Evolutionary conservation across 768 basidiomycete species (phyloP).

Genomic region (Boletus pseudopeckii): DNA sequence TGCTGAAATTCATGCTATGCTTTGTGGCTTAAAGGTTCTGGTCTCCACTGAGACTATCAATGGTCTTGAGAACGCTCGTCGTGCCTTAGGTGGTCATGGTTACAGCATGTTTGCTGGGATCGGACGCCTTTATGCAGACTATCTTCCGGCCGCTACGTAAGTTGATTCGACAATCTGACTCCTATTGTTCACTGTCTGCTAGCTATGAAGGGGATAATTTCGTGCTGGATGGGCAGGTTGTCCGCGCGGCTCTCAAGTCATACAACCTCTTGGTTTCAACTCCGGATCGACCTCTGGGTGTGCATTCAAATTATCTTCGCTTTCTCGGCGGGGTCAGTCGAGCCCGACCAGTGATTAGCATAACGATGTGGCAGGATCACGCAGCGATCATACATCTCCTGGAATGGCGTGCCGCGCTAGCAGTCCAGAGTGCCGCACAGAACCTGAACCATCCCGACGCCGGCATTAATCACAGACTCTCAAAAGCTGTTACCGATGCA

Average conservation of each 20-base stretch:
- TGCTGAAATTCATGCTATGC: slow-evolving; percentile 69
- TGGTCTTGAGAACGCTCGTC: slow-evolving; percentile 62
- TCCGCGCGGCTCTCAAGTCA: slow-evolving; percentile 66
- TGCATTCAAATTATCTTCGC: slow-evolving; percentile 47
- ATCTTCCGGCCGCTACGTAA: slow-evolving; percentile 62
- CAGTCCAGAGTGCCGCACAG: slow-evolving; percentile 42
- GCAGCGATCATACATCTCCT: slow-evolving; percentile 45
- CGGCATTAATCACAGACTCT: slow-evolving; percentile 52
- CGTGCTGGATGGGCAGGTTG: slow-evolving; percentile 71
- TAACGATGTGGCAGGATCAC: slow-evolving; percentile 38
- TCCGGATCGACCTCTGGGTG: slow-evolving; percentile 7
- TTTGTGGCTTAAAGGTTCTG: slow-evolving; percentile 66
- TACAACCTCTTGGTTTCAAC: slow-evolving; percentile 41
- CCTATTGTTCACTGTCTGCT: neutral
- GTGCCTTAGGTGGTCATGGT: slow-evolving; percentile 76
- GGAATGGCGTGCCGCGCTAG: slow-evolving; percentile 61
- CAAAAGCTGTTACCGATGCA: slow-evolving; percentile 65
- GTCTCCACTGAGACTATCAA: slow-evolving; percentile 49
- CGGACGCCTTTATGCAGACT: slow-evolving; percentile 61
- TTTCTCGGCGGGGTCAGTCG: slow-evolving; percentile 35
- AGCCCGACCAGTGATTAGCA: slow-evolving; percentile 17
- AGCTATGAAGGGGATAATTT: slow-evolving; percentile 82
- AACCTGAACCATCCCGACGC: slow-evolving; percentile 47
- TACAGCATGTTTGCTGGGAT: slow-evolving; percentile 68
- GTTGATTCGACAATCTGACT: slow-evolving; percentile 17